Base-by-base conservation (phyloP, 129 eudicot genomes). In the Centella asiatica region DNA sequence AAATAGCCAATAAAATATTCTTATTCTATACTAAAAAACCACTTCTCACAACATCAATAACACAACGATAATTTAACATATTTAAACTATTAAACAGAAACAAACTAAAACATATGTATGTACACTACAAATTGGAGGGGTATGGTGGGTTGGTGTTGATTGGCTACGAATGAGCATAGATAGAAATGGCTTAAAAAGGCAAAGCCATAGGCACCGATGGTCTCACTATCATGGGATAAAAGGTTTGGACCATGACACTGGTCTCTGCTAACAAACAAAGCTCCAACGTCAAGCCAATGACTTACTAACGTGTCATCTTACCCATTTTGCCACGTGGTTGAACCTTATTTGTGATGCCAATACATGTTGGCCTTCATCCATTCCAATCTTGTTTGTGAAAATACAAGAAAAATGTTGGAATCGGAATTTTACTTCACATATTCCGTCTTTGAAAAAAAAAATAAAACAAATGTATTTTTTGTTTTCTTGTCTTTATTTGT, bases 251-350 rank as follows among this genome's bases (percentile, higher is more conserved):
- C 20, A 14, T 25, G 26, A 14, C 58, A 23, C n/a, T n/a, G n/a
- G n/a, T n/a, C n/a, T 44, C 17, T 44, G 17, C 17, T 44, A n/a
- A 10, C 3, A 15, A 44, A 13, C 14, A 24, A 53, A 12, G 59
- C 27, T 12, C 59, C 36, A 1, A 4, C 34, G 27, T 53, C 4
- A 25, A n/a, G n/a, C 33, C 59, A 53, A 53, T 53, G 32, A 53
- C 19, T 53, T n/a, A 2, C 6, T 31, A 34, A 53, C 59, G 59
- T 53, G 59, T 27, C 59, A 8, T 24, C 33, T 25, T 56, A 31
- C 44, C 62, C 62, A 56, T 29, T 56, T 31, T 24, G 62, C 25
- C 62, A 56, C 44, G 62, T 56, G 27, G 62, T 56, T 56, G 62
- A 56, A 56, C 62, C 62, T 56, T 42, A 56, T 56, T 56, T 29